phyloP scores from a whole-genome alignment of 2,329 filamentous ascomycete species.

The Hypomyces perniciosus region DNA sequence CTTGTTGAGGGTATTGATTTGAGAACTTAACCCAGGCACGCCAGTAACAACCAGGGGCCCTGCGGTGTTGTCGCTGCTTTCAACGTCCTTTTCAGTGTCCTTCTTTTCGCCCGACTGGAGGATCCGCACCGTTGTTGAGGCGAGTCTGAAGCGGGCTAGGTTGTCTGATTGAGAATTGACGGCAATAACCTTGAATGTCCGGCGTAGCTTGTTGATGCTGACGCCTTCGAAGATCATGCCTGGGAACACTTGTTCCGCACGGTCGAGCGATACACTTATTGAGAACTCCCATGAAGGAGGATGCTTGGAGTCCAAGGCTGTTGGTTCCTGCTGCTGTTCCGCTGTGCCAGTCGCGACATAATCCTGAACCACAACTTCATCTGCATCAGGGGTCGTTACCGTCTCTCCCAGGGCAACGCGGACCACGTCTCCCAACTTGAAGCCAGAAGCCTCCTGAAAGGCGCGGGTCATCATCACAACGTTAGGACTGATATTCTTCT shows the following conservation, averaged over 20 bases:
- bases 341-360: slow-evolving; percentile 36
- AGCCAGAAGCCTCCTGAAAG: slow-evolving; percentile 64
- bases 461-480: slow-evolving; percentile 67
- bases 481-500: slow-evolving; percentile 59
- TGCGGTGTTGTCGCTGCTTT: slow-evolving; percentile 10
- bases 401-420: slow-evolving; percentile 51
- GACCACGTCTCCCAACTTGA: slow-evolving; percentile 64
- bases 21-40: slow-evolving; percentile 62
- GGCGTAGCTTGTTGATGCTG: slow-evolving; percentile 24
- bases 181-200: slow-evolving; percentile 47
- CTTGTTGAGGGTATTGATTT: slow-evolving; percentile 60
- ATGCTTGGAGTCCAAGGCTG: slow-evolving; percentile 18
- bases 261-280: slow-evolving; percentile 34
- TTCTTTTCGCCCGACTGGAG: slow-evolving; percentile 24
- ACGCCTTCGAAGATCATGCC: slow-evolving; percentile 66
- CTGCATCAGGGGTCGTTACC: slow-evolving; percentile 44
- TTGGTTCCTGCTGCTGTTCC: slow-evolving; percentile 21
- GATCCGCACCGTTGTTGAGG: slow-evolving; percentile 34
- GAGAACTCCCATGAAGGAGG: slow-evolving; percentile 31
- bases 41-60: slow-evolving; percentile 42
- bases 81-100: slow-evolving; percentile 5
- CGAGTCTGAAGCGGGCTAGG: slow-evolving; percentile 38
- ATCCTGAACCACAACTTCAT: slow-evolving; percentile 56
- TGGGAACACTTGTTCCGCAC: slow-evolving; percentile 62
- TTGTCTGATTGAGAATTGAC: slow-evolving; percentile 47